Base-by-base conservation (phyloP, 1,139 yeast genomes). In the Insectozyma bohioensis region DNA sequence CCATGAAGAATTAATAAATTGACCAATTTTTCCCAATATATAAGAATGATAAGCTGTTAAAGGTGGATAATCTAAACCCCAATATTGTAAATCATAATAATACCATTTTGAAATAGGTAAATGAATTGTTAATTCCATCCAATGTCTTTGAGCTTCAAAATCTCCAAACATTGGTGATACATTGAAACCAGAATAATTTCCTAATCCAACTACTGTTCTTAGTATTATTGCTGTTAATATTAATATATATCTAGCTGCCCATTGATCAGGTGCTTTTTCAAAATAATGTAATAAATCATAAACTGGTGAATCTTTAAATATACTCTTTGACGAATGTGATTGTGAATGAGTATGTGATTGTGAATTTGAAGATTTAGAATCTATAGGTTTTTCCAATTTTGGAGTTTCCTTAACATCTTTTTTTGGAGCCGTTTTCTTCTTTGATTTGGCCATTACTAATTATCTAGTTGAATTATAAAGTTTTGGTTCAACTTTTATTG, bases 1-100 rank as follows among this genome's bases (percentile, higher is more conserved):
- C 98, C 98, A 92, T 0, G 56, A 47, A 0, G 79, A 63, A 40
- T 85, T 72, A 24, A 85, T 61, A 26, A 75, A 58, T 5, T 68
- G 51, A 0, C 97, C 97, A 18, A 92, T 47, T 38, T 69, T 67
- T 0, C 98, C 98, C 34, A 84, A 56, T 1, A 85, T 30, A 74
- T 82, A 87, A 36, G 95, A 87, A 53, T 92, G 97, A 56, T 75
- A 90, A 0, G 97, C 98, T 0, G 98, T 92, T 43, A 94, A 65
- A 5, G 98, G 98, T 1, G 99, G 99, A 56, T 92, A 94, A 57
- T 94, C 98, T 29, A 94, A 68, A 1, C 97, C 97, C 98, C 98
- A 92, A 63, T 92, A 88, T 46, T 80, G 79, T 30, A 87, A 67
- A 53, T 92, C 97, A 56, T 80, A 87, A 61, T 74, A 85, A 54